These are phyloP conservation scores for Jamesozyma rosinii DNA, from an alignment of 805 yeast species.

Conservation along the genomic window DNA sequence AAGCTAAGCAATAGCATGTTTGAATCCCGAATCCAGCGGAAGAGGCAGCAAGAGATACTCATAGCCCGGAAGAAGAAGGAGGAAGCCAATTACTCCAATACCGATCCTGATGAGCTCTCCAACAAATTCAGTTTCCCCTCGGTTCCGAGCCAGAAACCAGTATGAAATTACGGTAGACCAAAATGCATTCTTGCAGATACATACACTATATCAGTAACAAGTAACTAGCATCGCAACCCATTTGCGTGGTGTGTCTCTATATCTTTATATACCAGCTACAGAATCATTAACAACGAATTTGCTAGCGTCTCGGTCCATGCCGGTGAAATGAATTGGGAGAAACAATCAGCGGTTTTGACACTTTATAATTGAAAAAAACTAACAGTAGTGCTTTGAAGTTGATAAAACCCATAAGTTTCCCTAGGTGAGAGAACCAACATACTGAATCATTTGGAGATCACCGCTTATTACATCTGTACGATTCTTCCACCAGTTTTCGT, in stretches of 20 bases:
- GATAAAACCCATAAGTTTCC: too few relatives aligned
- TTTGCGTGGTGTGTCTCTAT: too few relatives aligned
- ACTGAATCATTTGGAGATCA: too few relatives aligned
- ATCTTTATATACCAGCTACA: too few relatives aligned
- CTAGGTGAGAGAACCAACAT: too few relatives aligned
- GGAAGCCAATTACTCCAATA: conserved; percentile 23
- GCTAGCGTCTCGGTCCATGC: neutral
- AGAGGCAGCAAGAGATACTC: conserved; percentile 6
- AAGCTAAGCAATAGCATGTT: conserved; percentile 18
- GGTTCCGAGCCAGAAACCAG: conserved; percentile 13
- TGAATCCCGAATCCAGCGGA: conserved; percentile 16
- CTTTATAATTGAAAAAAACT: neutral
- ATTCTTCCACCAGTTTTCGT: neutral
- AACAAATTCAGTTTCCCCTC: conserved; percentile 20
- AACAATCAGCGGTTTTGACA: neutral
- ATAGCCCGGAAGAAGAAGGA: conserved; percentile 12
- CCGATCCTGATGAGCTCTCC: conserved; percentile 22
- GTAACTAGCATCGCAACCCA: too few relatives aligned
- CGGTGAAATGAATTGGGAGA: too few relatives aligned
- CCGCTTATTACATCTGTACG: too few relatives aligned
- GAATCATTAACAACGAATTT: neutral
- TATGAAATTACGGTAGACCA: neutral
- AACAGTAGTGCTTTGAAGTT: too few relatives aligned
- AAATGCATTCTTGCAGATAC: neutral
- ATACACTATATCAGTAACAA: neutral